A percentile compares a stretch with the other conserved stretches of the same genome.
Conservation (phyloP, 1,284 basidiomycete species). For the Malassezia caprae region DNA sequence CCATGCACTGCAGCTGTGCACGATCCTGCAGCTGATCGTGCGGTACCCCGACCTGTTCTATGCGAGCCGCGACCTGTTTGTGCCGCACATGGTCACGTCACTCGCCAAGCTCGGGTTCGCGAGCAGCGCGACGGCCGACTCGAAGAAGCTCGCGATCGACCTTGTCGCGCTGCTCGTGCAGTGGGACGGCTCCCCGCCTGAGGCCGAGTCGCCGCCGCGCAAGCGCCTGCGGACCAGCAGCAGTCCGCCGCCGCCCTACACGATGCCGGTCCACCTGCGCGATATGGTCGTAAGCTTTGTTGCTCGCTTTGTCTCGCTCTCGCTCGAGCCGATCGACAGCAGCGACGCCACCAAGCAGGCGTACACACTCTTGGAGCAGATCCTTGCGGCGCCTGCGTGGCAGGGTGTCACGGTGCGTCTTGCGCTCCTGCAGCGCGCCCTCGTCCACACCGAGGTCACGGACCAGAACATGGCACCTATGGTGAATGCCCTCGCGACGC, state of each 20-base stretch:
- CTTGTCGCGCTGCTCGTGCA: conserved; percentile 49
- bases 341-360: conserved; percentile 61
- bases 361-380: conserved; percentile 66
- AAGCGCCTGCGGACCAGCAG: conserved; percentile 52
- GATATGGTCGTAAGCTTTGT: conserved; percentile 76
- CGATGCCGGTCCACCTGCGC: conserved; percentile 36
- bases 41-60: conserved; percentile 88
- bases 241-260: conserved; percentile 36
- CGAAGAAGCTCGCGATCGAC: conserved; percentile 56
- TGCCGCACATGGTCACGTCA: conserved; percentile 89
- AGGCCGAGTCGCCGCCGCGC: conserved; percentile 32
- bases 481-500: conserved; percentile 74
- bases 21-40: conserved; percentile 83
- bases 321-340: conserved; percentile 58
- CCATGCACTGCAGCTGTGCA: conserved; percentile 65
- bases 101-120: conserved; percentile 77
- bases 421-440: conserved; percentile 51
- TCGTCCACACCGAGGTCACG: conserved; percentile 56
- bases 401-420: conserved; percentile 87
- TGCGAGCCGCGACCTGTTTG: conserved; percentile 80
- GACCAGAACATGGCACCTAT: conserved; percentile 60
- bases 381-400: conserved; percentile 75
- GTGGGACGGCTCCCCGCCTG: conserved; percentile 49
- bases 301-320: conserved; percentile 69
- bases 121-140: conserved; percentile 61